Evolutionary conservation across 768 basidiomycete species (phyloP).

Genomic region (Amyloporia xantha): DNA sequence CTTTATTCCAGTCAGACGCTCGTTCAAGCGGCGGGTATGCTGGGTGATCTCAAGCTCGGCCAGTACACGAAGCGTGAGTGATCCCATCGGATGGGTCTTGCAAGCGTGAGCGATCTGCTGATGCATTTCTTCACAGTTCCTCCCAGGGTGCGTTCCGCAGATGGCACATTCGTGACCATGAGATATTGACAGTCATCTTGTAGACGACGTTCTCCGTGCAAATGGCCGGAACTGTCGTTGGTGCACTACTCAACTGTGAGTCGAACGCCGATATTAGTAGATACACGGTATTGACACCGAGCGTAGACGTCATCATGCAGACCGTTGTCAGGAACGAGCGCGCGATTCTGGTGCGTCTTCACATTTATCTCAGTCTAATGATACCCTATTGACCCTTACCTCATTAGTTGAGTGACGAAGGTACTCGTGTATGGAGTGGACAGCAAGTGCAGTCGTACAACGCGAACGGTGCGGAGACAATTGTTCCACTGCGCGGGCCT

Average conservation of each 20-base stretch:
- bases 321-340: conserved; percentile 29
- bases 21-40: conserved; percentile 38
- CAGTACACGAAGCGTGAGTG: conserved; percentile 22
- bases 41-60: conserved; percentile 34
- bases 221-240: conserved; percentile 44
- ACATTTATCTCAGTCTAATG: not conserved
- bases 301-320: conserved; percentile 25
- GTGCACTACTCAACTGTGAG: conserved; percentile 34
- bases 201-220: conserved; percentile 40
- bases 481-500: not conserved
- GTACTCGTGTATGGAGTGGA: conserved; percentile 44
- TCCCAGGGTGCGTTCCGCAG: not conserved
- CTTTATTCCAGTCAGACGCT: not conserved
- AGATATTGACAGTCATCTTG: not conserved
- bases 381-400: not conserved
- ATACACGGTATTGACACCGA: not conserved
- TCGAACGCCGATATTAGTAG: not conserved
- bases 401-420: conserved; percentile 34
- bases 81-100: not conserved
- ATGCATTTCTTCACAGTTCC: too few species aligned
- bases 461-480: conserved; percentile 27
- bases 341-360: conserved; percentile 32
- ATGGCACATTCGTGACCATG: not conserved
- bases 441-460: conserved; percentile 46
- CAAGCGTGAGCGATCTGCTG: too few species aligned